Conservation (phyloP, 768 basidiomycete genomes). For the Pisolithus tinctorius region DNA sequence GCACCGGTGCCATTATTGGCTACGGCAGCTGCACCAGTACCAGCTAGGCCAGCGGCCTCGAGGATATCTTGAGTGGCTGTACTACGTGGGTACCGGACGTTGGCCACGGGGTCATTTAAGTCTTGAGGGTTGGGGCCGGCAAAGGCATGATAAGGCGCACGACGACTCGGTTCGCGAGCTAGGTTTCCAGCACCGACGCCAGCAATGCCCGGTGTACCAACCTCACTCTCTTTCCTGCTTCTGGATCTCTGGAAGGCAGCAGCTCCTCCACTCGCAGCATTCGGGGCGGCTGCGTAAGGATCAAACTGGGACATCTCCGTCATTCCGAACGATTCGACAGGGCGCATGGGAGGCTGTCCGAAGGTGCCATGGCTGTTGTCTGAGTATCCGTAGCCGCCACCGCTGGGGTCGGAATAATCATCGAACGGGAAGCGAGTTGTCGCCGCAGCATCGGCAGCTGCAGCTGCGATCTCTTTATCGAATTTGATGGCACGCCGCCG, state of each 20-base stretch:
- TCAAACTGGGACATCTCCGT: constrained; percentile 39
- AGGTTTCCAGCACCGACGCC: constrained; percentile 29
- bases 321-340: constrained; percentile 45
- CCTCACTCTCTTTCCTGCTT: constrained; percentile 23
- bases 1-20: constrained; percentile 2
- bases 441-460: constrained; percentile 57
- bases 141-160: constrained; percentile 34
- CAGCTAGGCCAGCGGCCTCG: constrained; percentile 20
- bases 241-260: constrained; percentile 17
- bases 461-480: constrained; percentile 69
- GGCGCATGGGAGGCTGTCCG: constrained; percentile 37
- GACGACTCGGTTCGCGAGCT: constrained; percentile 22
- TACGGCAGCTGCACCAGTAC: constrained; percentile 10
- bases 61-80: constrained; percentile 18
- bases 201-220: constrained; percentile 35
- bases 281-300: constrained; percentile 23
- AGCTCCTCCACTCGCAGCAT: constrained; percentile 10
- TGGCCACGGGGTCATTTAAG: constrained; percentile 8
- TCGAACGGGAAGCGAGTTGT: constrained; percentile 46
- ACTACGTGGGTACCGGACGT: constrained; percentile 15
- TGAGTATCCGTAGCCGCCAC: constrained; percentile 34
- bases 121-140: constrained; percentile 25
- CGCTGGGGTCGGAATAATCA: constrained; percentile 29
- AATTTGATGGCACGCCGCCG: constrained; percentile 58
- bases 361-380: constrained; percentile 54